Percentiles rank a stretch among this genome's conserved stretches.
phyloP scores from a whole-genome alignment of 1,284 basidiomycete species.

The Trametes polyzona region DNA sequence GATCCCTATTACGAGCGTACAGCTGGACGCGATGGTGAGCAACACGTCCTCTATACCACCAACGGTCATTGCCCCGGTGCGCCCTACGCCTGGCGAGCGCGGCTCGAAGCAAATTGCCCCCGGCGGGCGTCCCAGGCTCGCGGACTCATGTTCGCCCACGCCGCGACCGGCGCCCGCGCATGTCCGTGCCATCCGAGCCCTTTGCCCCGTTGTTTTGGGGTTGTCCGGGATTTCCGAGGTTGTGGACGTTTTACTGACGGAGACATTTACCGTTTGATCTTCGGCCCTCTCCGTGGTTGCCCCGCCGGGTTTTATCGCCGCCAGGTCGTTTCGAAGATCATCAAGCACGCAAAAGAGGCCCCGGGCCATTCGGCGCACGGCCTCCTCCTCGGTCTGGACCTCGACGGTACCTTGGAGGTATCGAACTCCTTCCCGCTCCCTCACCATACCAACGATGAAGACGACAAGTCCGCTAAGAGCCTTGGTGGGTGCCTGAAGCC shows the following conservation, averaged over 20 bases:
- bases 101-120: constrained; percentile 13
- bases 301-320: neutral
- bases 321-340: constrained; percentile 91
- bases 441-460: constrained; percentile 68
- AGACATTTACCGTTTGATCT: neutral
- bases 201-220: constrained; percentile 18
- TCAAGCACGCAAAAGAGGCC: constrained; percentile 82
- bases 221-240: neutral
- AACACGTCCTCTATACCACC: neutral
- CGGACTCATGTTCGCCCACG: constrained; percentile 9
- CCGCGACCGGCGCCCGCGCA: neutral
- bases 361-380: constrained; percentile 76
- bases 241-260: constrained; percentile 1
- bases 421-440: constrained; percentile 93
- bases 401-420: constrained; percentile 90
- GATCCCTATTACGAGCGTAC: constrained; percentile 77
- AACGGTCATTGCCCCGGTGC: neutral
- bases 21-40: constrained; percentile 85
- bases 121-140: constrained; percentile 15
- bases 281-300: neutral
- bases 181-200: constrained; percentile 2
- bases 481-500: constrained; percentile 53
- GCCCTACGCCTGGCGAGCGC: constrained; percentile 6
- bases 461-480: constrained; percentile 76
- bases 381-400: constrained; percentile 87